Percentiles rank a stretch among this genome's conserved stretches.
Evolutionary conservation across 768 basidiomycete genomes (phyloP).

Genomic region (Clitopilus passeckerianus): DNA sequence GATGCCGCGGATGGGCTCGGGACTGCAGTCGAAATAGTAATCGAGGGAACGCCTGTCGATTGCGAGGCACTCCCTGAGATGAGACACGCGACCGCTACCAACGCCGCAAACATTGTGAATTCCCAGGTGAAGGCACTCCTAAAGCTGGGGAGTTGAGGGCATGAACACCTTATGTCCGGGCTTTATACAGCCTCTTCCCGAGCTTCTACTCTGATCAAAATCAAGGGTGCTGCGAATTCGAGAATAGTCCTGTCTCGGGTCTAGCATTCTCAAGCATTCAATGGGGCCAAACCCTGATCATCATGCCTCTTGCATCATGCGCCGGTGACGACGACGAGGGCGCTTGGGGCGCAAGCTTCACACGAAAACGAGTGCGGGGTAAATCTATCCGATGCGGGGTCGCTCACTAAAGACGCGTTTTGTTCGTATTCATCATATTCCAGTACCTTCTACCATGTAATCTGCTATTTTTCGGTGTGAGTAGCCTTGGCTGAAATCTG

Average conservation of each 20-base stretch:
- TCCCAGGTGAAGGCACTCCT: background rate
- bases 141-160: background rate
- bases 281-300: background rate
- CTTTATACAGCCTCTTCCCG: slow-evolving; percentile 1
- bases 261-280: background rate
- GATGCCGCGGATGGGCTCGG: slow-evolving; percentile 60
- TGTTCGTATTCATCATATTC: no score
- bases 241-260: background rate
- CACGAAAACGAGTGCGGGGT: background rate
- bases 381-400: background rate
- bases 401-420: background rate
- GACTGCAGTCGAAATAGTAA: slow-evolving; percentile 53
- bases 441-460: background rate
- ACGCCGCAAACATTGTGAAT: slow-evolving; percentile 18
- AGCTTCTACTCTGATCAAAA: background rate
- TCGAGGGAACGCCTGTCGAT: slow-evolving; percentile 19
- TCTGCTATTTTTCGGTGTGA: background rate
- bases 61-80: slow-evolving; percentile 12
- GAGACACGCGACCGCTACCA: slow-evolving; percentile 13
- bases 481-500: background rate
- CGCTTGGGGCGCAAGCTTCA: background rate
- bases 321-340: background rate
- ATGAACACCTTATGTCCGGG: background rate
- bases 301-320: background rate
- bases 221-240: background rate